Base-by-base conservation (phyloP, 2,329 filamentous ascomycete genomes). In the Paracoccidioides brasiliensis region DNA sequence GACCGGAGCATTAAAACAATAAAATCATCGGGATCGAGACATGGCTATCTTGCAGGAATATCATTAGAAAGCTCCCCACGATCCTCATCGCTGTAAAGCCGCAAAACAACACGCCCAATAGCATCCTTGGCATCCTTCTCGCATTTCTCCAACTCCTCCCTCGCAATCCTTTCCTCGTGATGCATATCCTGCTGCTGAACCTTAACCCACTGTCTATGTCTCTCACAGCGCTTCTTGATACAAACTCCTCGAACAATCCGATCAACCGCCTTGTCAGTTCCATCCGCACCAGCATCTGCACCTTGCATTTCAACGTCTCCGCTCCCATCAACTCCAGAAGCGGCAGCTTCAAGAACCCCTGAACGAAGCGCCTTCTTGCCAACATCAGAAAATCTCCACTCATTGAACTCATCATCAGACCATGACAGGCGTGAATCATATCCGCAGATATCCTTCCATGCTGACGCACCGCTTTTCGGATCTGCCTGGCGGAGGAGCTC, bases 151-250 rank as follows among this genome's bases (percentile, higher is more conserved):
- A 75, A 67, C 55, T 71, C 71, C 56, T 69, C 63, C 53, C 66
- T 61, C n/a, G 71, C 64, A 28, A 69, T 66, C 41, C 67, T 66
- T 58, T 73, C 67, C 52, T 75, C 73, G 52, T 76, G 74, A 4
- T 66, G 59, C 28, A 71, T 67, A 48, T 76, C 74, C 41, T 74
- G 69, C 59, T 74, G 71, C 57, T 74, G 71, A 4, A 74, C 67
- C 59, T 74, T 76, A 49, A 70, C 62, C 75, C 75, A 76, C 54
- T 73, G 71, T 54, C 72, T 72, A 57, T 77, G 75, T 58, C 74
- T 64, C 56, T 76, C 71, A 57, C 75, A 77, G 4, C 73, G 68
- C 56, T 75, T 76, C 63, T 74, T 74, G 30, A 68, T 67, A 61
- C 75, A 77, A 9, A 77, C 67, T 3, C 73, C 74, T 8, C 70